Evolutionary conservation across 805 yeast genomes (phyloP).

Genomic region (Jamesozyma jinghongensis): DNA sequence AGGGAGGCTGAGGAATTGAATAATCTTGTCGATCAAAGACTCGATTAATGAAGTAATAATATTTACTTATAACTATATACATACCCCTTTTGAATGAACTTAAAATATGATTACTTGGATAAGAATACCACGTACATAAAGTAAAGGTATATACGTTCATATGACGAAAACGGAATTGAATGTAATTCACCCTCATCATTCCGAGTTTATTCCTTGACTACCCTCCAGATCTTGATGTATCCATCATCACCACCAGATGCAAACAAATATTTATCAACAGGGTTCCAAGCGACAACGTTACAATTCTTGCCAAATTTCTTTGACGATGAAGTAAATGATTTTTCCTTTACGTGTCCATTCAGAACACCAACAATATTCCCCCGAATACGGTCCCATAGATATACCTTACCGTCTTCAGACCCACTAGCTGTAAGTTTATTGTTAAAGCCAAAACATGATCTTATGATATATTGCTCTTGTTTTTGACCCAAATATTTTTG

Average conservation of each 20-base stretch:
- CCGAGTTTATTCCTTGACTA: conserved; percentile 22
- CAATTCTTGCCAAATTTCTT: conserved; percentile 34
- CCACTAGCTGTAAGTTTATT: conserved; percentile 73
- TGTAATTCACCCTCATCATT: too few species aligned
- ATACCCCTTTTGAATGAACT: too few species aligned
- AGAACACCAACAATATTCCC: conserved; percentile 49
- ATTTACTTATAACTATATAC: too few species aligned
- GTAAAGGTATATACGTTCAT: too few species aligned
- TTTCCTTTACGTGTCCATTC: conserved; percentile 20
- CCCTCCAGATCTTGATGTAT: conserved; percentile 60
- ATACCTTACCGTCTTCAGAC: conserved; percentile 70
- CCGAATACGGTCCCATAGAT: conserved; percentile 66
- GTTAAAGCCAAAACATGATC: conserved; percentile 67
- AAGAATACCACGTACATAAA: too few species aligned
- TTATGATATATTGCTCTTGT: conserved; percentile 59
- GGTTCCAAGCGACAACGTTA: conserved; percentile 74
- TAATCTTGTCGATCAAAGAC: neutral
- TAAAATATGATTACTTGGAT: too few species aligned
- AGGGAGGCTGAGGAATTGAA: conserved; percentile 40
- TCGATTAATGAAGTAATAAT: neutral
- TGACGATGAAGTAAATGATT: conserved; percentile 7
- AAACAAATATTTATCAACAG: conserved; percentile 41
- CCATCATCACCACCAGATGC: conserved; percentile 84
- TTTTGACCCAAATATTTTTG: conserved; percentile 64
- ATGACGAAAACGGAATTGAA: too few species aligned